Percentiles rank a stretch among this genome's conserved stretches.
Conservation (phyloP, 2,329 filamentous ascomycete genomes). For the Fusarium decemcellulare region DNA sequence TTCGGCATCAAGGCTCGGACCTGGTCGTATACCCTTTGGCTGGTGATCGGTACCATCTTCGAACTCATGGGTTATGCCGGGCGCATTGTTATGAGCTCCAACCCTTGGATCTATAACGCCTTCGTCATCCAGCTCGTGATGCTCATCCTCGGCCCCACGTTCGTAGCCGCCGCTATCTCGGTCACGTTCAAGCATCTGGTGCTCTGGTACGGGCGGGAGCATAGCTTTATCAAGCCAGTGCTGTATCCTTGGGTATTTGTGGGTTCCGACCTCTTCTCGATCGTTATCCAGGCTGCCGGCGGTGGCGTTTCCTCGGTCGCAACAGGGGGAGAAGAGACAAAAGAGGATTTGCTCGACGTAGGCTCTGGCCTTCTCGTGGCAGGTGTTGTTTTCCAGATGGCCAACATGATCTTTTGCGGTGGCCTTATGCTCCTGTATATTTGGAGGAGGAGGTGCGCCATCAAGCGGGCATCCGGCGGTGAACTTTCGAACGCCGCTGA, state of each 20-base stretch:
- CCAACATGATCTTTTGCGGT: conserved; percentile 44
- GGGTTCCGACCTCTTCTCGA: conserved; percentile 59
- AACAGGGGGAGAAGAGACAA: conserved; percentile 12
- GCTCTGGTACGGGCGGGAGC: conserved; percentile 56
- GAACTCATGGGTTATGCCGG: conserved; percentile 60
- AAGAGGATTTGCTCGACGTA: conserved; percentile 29
- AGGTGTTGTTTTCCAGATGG: conserved; percentile 42
- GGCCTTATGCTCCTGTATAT: conserved; percentile 41
- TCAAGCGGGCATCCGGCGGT: conserved; percentile 25
- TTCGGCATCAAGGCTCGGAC: conserved; percentile 53
- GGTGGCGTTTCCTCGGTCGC: conserved; percentile 38
- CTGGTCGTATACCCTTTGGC: conserved; percentile 55
- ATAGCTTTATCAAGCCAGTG: conserved; percentile 53
- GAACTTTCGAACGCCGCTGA: not conserved
- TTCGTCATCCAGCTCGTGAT: conserved; percentile 60
- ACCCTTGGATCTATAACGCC: conserved; percentile 57
- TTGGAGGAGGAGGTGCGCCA: conserved; percentile 33
- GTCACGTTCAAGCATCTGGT: conserved; percentile 61
- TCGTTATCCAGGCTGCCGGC: conserved; percentile 42
- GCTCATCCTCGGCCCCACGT: conserved; percentile 57
- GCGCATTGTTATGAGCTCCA: conserved; percentile 55
- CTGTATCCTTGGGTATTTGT: conserved; percentile 65
- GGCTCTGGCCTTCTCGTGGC: conserved; percentile 39
- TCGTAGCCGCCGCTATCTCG: conserved; percentile 60
- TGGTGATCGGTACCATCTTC: conserved; percentile 55